Evolutionary conservation across 1,284 basidiomycete species (phyloP), one percentile per base, ranked within the genome.

Genomic region (Microbotryum lychnidis-dioicae): DNA sequence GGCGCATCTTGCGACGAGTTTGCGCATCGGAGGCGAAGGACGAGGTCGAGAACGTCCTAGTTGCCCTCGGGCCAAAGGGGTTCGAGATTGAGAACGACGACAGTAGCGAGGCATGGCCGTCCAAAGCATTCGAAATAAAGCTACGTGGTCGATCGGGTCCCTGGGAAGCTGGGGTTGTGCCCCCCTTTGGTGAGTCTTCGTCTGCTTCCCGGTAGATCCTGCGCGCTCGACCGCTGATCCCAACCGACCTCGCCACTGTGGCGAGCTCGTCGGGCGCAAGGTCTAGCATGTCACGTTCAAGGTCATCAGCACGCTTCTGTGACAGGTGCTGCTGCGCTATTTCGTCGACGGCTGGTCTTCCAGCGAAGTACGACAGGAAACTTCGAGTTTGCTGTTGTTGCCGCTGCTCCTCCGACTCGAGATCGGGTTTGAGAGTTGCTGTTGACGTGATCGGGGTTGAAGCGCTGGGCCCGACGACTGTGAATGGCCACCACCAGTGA

Each of bases 51-150:
- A n/a, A n/a, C 37, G 31, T 44, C 27, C 27, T 9, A 18, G 4
- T 9, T 16, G 20, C 10, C 9, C 6, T 29, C 21, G 51, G 21
- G 54, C 18, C 20, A 31, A 56, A 56, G 10, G 54, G 54, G 29
- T 47, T 56, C 54, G 33, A 12, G 25, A 56, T 37, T 14, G 37
- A 56, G 21, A 56, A 47, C 27, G 54, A 47, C 42, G 54, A 44
- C 18, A 56, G 23, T n/a, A 56, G n/a, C 14, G 54, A 47, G 29
- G 18, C 18, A 21, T 42, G 45, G 42, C 37, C 37, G 8, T 56
- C 54, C n/a, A 47, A 42, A 53, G 25, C n/a, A 27, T 33, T 33
- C 25, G n/a, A n/a, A 33, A n/a, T n/a, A 33, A 33, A 53, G 29
- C n/a, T 25, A n/a, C 23, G 25, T 53, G n/a, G 51, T n/a, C 51